A percentile compares a stretch with the other conserved stretches of the same genome.
These are phyloP conservation scores for Pouteria glomerata DNA, from an alignment of 148 eudicot species.

Conservation along the genomic window DNA sequence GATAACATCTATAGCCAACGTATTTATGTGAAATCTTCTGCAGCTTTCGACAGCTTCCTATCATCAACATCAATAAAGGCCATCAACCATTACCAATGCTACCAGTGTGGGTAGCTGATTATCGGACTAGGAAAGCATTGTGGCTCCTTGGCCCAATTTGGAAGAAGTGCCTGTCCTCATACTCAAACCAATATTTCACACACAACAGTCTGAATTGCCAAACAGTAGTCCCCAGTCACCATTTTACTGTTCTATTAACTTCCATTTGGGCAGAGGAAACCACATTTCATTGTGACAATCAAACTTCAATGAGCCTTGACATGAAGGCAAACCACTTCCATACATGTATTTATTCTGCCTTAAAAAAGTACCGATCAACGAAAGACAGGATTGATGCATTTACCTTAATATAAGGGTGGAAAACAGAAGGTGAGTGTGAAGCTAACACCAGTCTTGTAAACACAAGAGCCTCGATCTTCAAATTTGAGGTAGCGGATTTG, in stretches of 20 bases:
- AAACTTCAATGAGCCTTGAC: too few relatives aligned
- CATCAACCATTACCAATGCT: not conserved
- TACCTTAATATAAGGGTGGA: constrained; percentile 88
- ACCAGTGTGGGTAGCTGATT: not conserved
- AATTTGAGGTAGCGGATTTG: constrained; percentile 84
- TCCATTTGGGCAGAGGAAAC: not conserved
- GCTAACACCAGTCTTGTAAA: constrained; percentile 78
- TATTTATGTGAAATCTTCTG: not conserved
- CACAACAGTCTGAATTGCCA: not conserved
- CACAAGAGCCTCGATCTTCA: constrained; percentile 87
- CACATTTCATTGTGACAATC: too few relatives aligned
- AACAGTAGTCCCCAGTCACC: not conserved
- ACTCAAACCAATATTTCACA: not conserved
- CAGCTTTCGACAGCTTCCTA: not conserved
- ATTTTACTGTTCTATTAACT: not conserved
- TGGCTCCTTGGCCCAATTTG: too few relatives aligned
- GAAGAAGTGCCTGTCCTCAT: too few relatives aligned
- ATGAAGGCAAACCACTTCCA: not conserved
- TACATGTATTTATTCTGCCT: not conserved
- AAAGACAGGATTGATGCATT: not conserved
- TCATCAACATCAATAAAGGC: not conserved
- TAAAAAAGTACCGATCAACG: not conserved
- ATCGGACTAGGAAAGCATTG: not conserved
- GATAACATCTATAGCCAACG: not conserved
- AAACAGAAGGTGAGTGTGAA: constrained; percentile 86